Evolutionary conservation across 1,284 basidiomycete species (phyloP), one percentile per base, ranked within the genome.

Genomic region (Melampsora medusae): DNA sequence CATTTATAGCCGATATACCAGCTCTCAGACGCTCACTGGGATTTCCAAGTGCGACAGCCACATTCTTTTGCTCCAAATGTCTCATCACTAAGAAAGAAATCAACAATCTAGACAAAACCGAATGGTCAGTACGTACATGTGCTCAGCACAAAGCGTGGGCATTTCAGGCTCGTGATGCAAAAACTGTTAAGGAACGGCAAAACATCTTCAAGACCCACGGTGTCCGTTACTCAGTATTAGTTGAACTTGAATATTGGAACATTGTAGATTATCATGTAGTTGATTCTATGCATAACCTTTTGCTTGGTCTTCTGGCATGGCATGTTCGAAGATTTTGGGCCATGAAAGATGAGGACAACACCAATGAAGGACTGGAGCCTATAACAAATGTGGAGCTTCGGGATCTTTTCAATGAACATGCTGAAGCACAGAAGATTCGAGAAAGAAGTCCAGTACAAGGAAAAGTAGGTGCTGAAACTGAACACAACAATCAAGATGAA

Each of bases 241-340:
- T 72, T 33, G 61, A 72, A 72, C 62, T 72, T 16, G 56, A 38
- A 5, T 72, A 72, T 46, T 72, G 70, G 62, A 60, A 72, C 35
- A 66, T 72, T 4, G 25, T 72, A 25, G 49, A 72, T 7, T 64
- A 72, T 66, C 70, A 72, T 48, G 70, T 72, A 25, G 70, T 72
- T 33, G 61, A 72, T 53, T 25, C 70, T 50, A 72, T 72, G 70
- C 62, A 72, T 28, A 72, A 35, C 35, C 35, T 35, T 35, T 35
- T 35, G 35, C 35, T 35, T 35, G 25, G 25, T 25, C 25, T 25
- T 25, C 25, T 25, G 25, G 25, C 25, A 1, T 25, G 25, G 25
- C 25, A 25, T 25, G 25, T 25, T 25, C 25, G 25, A 25, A 25
- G 25, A 25, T 25, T 25, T 25, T 25, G 25, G 25, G 25, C 25